phyloP scores from a whole-genome alignment of 2,329 filamentous ascomycete species.

The Alternaria ethzedia region DNA sequence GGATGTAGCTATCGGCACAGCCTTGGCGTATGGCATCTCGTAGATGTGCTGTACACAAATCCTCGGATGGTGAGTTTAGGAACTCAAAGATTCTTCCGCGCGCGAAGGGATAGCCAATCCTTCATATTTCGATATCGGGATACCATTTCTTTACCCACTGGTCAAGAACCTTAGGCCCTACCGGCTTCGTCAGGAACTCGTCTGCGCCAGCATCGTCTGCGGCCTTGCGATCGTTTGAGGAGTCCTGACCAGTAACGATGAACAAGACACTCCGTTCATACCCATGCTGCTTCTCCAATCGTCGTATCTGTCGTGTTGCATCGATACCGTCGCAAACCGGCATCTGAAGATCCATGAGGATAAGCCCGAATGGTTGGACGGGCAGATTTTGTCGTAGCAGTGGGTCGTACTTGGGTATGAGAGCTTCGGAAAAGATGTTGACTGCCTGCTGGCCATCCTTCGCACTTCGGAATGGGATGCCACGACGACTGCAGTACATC shows the following conservation, averaged over 20 bases:
- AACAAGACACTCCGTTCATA: slow-evolving; percentile 35
- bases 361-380: slow-evolving; percentile 35
- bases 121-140: slow-evolving; percentile 16
- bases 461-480: slow-evolving; percentile 46
- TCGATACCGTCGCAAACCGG: slow-evolving; percentile 48
- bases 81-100: background rate
- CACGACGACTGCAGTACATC: slow-evolving; percentile 56
- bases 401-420: slow-evolving; percentile 2
- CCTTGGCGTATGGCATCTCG: background rate
- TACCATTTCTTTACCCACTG: slow-evolving; percentile 29
- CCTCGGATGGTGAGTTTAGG: background rate
- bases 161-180: slow-evolving; percentile 39
- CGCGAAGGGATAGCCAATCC: background rate
- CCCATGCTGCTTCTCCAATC: slow-evolving; percentile 34
- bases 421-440: slow-evolving; percentile 31
- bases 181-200: slow-evolving; percentile 42
- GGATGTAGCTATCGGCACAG: background rate
- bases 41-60: background rate
- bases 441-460: slow-evolving; percentile 52
- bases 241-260: slow-evolving; percentile 46
- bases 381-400: slow-evolving; percentile 5
- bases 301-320: slow-evolving; percentile 44
- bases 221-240: slow-evolving; percentile 25
- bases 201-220: slow-evolving; percentile 39
- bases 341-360: slow-evolving; percentile 54